A percentile compares a stretch with the other conserved stretches of the same genome.
phyloP scores from a whole-genome alignment of 768 basidiomycete species.

The Rhodotorula kratochvilovae region DNA sequence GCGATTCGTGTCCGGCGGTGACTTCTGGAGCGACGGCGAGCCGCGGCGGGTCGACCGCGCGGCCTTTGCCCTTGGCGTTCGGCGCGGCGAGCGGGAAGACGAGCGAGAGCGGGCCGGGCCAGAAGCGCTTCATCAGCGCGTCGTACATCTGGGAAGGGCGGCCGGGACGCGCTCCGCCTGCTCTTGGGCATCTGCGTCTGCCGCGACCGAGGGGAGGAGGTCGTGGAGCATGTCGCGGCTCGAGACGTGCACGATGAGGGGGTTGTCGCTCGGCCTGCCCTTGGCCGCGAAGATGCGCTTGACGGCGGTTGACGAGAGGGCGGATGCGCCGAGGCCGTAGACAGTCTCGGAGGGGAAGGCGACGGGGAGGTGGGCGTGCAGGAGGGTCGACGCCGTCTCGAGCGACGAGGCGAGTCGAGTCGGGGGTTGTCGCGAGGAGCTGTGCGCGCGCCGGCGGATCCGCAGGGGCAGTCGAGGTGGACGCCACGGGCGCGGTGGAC shows the following conservation, averaged over 20 bases:
- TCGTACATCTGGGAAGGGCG: constrained; percentile 62
- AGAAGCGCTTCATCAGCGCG: constrained; percentile 73
- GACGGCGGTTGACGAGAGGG: constrained; percentile 60
- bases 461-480: not conserved
- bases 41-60: constrained; percentile 15
- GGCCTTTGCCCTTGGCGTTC: constrained; percentile 3
- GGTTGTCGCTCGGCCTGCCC: constrained; percentile 90
- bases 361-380: constrained; percentile 50
- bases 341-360: constrained; percentile 98
- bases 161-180: not conserved
- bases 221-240: constrained; percentile 72
- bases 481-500: not conserved
- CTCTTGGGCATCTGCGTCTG: not conserved
- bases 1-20: constrained; percentile 71
- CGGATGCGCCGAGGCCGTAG: constrained; percentile 90
- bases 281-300: constrained; percentile 78
- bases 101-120: constrained; percentile 91
- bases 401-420: constrained; percentile 10
- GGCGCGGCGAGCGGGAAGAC: constrained; percentile 61
- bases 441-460: not conserved
- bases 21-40: constrained; percentile 64
- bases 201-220: constrained; percentile 66
- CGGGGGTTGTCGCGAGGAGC: constrained; percentile 11
- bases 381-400: constrained; percentile 21
- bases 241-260: constrained; percentile 93